These are phyloP conservation scores for Sarcodon aspratus DNA, from an alignment of 768 basidiomycete species.

Conservation along the genomic window DNA sequence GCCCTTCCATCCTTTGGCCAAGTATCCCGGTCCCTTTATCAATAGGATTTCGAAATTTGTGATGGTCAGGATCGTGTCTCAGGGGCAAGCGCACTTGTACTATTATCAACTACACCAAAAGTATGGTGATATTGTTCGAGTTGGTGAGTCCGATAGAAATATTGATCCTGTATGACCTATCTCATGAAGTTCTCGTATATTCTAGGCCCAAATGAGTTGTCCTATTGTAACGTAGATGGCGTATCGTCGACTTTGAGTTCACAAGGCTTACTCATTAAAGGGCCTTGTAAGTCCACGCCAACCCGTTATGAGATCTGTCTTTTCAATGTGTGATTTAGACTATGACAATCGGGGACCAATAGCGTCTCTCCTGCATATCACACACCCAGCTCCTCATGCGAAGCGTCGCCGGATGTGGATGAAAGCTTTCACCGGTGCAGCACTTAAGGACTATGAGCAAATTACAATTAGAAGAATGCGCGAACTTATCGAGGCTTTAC, in stretches of 20 bases:
- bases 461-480: slow-evolving; percentile 20
- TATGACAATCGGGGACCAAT: slow-evolving; percentile 4
- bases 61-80: slow-evolving; percentile 20
- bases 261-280: slow-evolving; percentile 9
- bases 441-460: slow-evolving; percentile 32
- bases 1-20: slow-evolving; percentile 39
- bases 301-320: background rate
- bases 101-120: slow-evolving; percentile 17
- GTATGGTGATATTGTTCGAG: slow-evolving; percentile 26
- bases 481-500: slow-evolving; percentile 14
- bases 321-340: background rate
- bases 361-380: background rate
- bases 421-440: slow-evolving; percentile 26
- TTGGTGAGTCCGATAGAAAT: slow-evolving; percentile 15
- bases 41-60: slow-evolving; percentile 30
- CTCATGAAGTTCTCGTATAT: background rate
- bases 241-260: slow-evolving; percentile 5
- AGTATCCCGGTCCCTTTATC: slow-evolving; percentile 36
- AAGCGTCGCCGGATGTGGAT: slow-evolving; percentile 32
- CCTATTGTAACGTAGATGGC: slow-evolving; percentile 3
- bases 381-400: slow-evolving; percentile 23
- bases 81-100: slow-evolving; percentile 23
- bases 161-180: slow-evolving; percentile 3
- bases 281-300: slow-evolving; percentile 5
- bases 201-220: slow-evolving; percentile 11